These are phyloP conservation scores for Phytophthora sansomeana DNA, from an alignment of 352 stramenopile genomes.

Conservation along the genomic window DNA sequence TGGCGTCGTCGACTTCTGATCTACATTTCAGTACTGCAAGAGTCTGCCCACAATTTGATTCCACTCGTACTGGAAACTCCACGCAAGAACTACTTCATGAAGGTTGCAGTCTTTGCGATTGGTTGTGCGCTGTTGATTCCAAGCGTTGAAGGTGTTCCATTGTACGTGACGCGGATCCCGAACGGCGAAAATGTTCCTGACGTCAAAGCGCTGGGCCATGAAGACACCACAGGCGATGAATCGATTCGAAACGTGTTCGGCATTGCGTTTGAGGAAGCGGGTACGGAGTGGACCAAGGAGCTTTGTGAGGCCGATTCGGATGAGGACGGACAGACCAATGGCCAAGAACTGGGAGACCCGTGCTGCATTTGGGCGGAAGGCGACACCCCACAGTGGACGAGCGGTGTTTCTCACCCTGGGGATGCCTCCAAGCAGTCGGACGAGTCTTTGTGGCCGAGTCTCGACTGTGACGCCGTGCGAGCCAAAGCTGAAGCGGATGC, in stretches of 20 bases:
- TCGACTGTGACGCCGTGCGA: slow-evolving; percentile 28
- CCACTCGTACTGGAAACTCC: neutral
- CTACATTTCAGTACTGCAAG: neutral
- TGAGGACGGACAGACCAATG: slow-evolving; percentile 84
- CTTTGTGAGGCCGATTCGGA: slow-evolving; percentile 78
- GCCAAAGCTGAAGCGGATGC: slow-evolving; percentile 21
- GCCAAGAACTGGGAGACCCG: slow-evolving; percentile 83
- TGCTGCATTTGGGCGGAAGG: slow-evolving; percentile 66
- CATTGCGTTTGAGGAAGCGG: slow-evolving; percentile 43
- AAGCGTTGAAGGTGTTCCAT: slow-evolving; percentile 15
- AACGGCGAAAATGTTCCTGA: slow-evolving; percentile 43
- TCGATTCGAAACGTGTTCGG: slow-evolving; percentile 56
- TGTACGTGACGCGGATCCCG: slow-evolving; percentile 29
- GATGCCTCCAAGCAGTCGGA: slow-evolving; percentile 29
- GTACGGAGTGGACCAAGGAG: slow-evolving; percentile 44
- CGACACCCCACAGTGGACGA: slow-evolving; percentile 16
- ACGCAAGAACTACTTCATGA: no score
- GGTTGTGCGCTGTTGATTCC: slow-evolving; percentile 3
- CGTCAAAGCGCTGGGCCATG: slow-evolving; percentile 42
- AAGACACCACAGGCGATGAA: slow-evolving; percentile 27
- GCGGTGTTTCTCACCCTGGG: slow-evolving; percentile 39
- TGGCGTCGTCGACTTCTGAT: slow-evolving; percentile 22
- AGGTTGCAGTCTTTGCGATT: no score
- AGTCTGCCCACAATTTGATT: slow-evolving; percentile 1
- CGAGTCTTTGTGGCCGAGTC: slow-evolving; percentile 21